Base-by-base conservation (phyloP, 805 yeast genomes). In the Nakazawaea laoshanensis region DNA sequence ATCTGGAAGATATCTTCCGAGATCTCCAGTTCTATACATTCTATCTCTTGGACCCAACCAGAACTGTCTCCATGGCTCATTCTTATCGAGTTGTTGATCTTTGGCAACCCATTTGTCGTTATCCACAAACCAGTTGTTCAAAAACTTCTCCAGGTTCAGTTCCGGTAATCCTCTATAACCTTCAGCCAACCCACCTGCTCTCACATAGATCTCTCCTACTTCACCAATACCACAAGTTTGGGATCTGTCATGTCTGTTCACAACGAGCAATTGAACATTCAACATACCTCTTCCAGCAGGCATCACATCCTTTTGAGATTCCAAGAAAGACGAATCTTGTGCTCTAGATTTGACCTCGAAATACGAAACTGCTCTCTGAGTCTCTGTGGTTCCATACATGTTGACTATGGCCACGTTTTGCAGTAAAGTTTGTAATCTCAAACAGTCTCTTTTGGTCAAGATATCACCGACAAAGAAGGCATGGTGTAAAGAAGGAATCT, bases 361-460 rank as follows among this genome's bases (percentile, higher is more conserved):
- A 59, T 74, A 92, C 0, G 97, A 88, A 17, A 92, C 99, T 2
- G 99, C 92, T 53, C 99, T 75, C 65, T 94, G 99, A 11, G 99
- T 92, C 59, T 92, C 99, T 8, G 99, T 92, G 24, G 99, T 92
- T 50, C 99, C 99, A 56, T 92, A 92, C 99, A 92, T 92, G 61
- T 92, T 92, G 45, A 92, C 94, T 50, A 92, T 89, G 52, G 59
- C 65, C 35, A 85, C 94, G 49, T 92, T 89, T 53, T 77, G 77
- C 10, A 97, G 97, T 47, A 92, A 68, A 1, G 92, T 75, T 56
- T 92, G 99, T 46, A 92, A 67, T 50, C 96, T 74, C 44, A 85
- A 63, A 60, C 98, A 92, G 58, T 94, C 99, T 61, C 98, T 80
- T 61, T 92, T 94, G 43, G 99, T 92, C 43, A 92, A 65, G 41